Evolutionary conservation across 2,329 filamentous ascomycete species (phyloP).

Genomic region (Lachnellula hyalina): DNA sequence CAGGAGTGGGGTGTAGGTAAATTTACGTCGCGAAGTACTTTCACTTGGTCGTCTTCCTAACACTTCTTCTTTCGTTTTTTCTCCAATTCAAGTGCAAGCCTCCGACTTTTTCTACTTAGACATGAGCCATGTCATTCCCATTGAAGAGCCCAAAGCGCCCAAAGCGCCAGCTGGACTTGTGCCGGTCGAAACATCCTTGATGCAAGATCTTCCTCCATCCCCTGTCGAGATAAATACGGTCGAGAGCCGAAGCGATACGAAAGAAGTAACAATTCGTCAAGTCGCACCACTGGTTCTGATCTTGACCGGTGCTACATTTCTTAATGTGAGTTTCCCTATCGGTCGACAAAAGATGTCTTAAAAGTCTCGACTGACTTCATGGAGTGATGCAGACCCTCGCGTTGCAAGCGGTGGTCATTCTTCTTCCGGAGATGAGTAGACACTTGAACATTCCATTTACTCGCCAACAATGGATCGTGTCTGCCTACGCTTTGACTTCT

Average conservation of each 20-base stretch:
- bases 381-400: conserved; percentile 45
- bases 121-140: no score
- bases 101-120: no score
- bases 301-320: conserved; percentile 24
- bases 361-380: not conserved
- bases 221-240: not conserved
- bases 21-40: no score
- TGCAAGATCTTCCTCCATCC: conserved; percentile 6
- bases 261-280: conserved; percentile 23
- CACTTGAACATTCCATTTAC: conserved; percentile 26
- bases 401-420: conserved; percentile 55
- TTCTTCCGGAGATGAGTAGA: conserved; percentile 32
- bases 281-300: conserved; percentile 23
- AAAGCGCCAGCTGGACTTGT: not conserved
- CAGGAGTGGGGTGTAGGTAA: no score
- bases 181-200: not conserved
- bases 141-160: not conserved
- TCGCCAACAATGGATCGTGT: conserved; percentile 31
- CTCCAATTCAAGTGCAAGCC: no score
- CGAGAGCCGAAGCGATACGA: conserved; percentile 6
- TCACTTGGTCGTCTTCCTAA: no score
- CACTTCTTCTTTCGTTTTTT: no score
- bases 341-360: not conserved
- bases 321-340: conserved; percentile 15
- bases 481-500: conserved; percentile 37